Conservation (phyloP, 192 early-diverging fungal species). For the Gonapodya prolifera region DNA sequence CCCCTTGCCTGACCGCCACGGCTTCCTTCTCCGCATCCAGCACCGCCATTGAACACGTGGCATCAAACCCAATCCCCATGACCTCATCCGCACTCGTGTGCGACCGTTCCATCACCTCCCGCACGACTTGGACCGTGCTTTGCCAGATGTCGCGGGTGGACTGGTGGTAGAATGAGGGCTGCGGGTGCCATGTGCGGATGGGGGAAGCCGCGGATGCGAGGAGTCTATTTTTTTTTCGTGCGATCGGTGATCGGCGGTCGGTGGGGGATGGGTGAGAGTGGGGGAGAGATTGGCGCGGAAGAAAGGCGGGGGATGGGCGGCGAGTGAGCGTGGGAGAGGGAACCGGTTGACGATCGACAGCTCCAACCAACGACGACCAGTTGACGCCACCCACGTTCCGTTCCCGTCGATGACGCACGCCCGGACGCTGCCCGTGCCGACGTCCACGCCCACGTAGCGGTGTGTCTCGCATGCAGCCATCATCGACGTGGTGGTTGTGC, state of each 20-base stretch:
- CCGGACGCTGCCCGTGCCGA: neutral
- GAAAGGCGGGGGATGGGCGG: neutral
- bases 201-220: neutral
- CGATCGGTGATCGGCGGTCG: neutral
- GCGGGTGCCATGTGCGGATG: neutral
- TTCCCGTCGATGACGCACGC: neutral
- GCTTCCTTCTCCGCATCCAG: slow-evolving; percentile 31
- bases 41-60: slow-evolving; percentile 59
- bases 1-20: slow-evolving; percentile 29
- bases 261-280: neutral
- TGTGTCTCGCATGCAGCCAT: too few relatives aligned
- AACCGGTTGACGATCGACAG: neutral
- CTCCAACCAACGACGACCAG: too few relatives aligned
- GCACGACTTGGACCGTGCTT: neutral
- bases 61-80: slow-evolving; percentile 64
- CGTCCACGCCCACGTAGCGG: neutral
- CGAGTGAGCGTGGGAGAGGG: neutral
- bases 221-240: neutral
- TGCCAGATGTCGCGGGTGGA: neutral
- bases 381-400: neutral
- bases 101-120: neutral
- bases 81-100: slow-evolving; percentile 11
- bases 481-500: too few relatives aligned
- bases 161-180: neutral
- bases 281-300: neutral